phyloP scores from a whole-genome alignment of 768 basidiomycete genomes.

The Obba rivulosa region DNA sequence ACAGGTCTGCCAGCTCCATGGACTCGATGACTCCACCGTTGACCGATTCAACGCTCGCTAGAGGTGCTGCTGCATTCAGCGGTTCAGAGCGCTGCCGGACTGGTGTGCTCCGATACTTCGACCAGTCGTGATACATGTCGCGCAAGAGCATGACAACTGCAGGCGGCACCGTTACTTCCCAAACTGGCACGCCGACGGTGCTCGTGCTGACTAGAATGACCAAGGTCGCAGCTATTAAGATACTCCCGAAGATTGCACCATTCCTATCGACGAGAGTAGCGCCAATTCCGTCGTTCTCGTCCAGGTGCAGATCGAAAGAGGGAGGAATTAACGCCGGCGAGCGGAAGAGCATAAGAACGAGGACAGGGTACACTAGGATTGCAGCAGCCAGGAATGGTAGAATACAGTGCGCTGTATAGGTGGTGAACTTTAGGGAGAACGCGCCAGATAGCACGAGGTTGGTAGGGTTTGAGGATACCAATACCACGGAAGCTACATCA shows the following conservation, averaged over 20 bases:
- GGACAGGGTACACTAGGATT: slow-evolving; percentile 53
- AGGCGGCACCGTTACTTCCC: slow-evolving; percentile 81
- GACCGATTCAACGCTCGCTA: too few relatives aligned
- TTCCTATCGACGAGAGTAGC: slow-evolving; percentile 65
- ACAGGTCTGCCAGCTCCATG: background rate
- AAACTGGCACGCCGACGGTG: slow-evolving; percentile 73
- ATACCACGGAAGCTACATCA: slow-evolving; percentile 40
- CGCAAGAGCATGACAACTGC: slow-evolving; percentile 65
- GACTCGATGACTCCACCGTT: background rate
- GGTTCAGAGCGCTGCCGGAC: background rate
- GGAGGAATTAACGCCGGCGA: slow-evolving; percentile 48
- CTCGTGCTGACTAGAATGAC: slow-evolving; percentile 71
- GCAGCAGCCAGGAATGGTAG: slow-evolving; percentile 71
- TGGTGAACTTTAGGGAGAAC: slow-evolving; percentile 69
- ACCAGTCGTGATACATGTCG: slow-evolving; percentile 45
- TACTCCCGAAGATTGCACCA: slow-evolving; percentile 70
- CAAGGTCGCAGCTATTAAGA: slow-evolving; percentile 62
- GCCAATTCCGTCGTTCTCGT: slow-evolving; percentile 2
- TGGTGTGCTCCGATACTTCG: background rate
- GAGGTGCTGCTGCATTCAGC: too few relatives aligned
- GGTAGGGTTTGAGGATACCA: slow-evolving; percentile 88
- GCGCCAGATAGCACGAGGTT: slow-evolving; percentile 92
- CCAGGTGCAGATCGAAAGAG: slow-evolving; percentile 36
- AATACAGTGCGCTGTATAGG: slow-evolving; percentile 79
- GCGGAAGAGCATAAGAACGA: slow-evolving; percentile 52